phyloP scores from a whole-genome alignment of 228 moss, liverwort and hornwort genomes.

The Sphagnum magellanicum region DNA sequence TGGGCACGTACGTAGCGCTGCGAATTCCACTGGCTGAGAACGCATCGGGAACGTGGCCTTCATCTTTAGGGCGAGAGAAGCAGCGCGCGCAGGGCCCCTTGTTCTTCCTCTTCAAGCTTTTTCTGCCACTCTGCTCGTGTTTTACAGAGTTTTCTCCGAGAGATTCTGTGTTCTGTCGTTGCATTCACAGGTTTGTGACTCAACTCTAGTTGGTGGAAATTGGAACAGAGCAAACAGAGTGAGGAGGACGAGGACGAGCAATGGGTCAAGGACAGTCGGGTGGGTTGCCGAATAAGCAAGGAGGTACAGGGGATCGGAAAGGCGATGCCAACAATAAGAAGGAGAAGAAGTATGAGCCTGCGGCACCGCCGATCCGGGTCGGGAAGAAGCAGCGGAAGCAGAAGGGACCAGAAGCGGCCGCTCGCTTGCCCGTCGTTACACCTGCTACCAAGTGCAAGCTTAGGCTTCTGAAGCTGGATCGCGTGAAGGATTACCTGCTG shows the following conservation, averaged over 20 bases:
- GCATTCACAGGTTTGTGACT: too few relatives aligned
- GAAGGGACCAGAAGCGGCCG: slow-evolving; percentile 54
- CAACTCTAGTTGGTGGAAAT: too few relatives aligned
- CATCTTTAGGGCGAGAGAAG: too few relatives aligned
- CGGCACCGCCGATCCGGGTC: slow-evolving; percentile 44
- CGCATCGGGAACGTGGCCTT: too few relatives aligned
- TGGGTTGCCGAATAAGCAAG: slow-evolving; percentile 26
- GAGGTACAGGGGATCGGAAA: slow-evolving; percentile 47
- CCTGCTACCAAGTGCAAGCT: slow-evolving; percentile 48
- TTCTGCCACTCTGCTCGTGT: too few relatives aligned
- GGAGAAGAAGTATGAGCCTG: slow-evolving; percentile 57
- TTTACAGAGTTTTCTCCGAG: too few relatives aligned
- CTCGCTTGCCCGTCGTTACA: slow-evolving; percentile 45
- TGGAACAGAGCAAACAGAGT: neutral
- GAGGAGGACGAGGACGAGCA: neutral
- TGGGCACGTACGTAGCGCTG: too few relatives aligned
- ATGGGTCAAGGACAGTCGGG: slow-evolving; percentile 56
- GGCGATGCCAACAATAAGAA: slow-evolving; percentile 32
- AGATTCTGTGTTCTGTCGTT: too few relatives aligned
- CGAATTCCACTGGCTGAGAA: too few relatives aligned
- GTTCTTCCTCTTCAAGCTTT: too few relatives aligned
- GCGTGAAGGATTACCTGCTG: slow-evolving; percentile 49
- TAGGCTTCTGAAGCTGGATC: slow-evolving; percentile 43
- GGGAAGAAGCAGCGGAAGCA: slow-evolving; percentile 54
- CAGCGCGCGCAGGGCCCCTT: too few relatives aligned